A percentile compares a stretch with the other conserved stretches of the same genome.
These are phyloP conservation scores for Xylaria sp. DNA, from an alignment of 495 filamentous ascomycete species.

Conservation along the genomic window DNA sequence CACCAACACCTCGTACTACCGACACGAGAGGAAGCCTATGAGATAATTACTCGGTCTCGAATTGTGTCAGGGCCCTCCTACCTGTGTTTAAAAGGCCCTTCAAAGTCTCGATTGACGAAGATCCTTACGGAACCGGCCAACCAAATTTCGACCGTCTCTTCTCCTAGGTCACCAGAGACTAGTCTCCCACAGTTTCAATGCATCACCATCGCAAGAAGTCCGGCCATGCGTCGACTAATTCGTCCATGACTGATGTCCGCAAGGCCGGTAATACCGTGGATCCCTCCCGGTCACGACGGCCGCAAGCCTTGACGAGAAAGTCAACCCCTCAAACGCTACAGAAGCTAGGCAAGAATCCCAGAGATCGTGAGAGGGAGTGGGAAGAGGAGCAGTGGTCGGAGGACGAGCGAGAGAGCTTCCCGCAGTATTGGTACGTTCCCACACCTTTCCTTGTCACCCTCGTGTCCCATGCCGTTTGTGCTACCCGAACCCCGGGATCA, in stretches of 20 bases:
- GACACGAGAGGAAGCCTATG: not conserved
- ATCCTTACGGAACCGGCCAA: slow-evolving; percentile 14
- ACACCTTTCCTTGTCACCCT: slow-evolving; percentile 23
- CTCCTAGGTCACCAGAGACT: slow-evolving; percentile 22
- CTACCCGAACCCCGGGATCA: slow-evolving; percentile 6
- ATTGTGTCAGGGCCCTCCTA: not conserved
- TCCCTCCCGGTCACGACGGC: slow-evolving; percentile 46
- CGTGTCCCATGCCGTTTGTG: slow-evolving; percentile 16
- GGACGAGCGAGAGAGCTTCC: slow-evolving; percentile 58
- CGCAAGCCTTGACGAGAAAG: slow-evolving; percentile 47
- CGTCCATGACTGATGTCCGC: slow-evolving; percentile 57
- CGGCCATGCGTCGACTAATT: slow-evolving; percentile 55
- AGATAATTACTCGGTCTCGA: not conserved
- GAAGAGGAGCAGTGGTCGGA: slow-evolving; percentile 57
- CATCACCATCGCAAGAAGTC: slow-evolving; percentile 58
- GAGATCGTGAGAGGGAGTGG: slow-evolving; percentile 52
- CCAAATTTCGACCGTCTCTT: slow-evolving; percentile 11
- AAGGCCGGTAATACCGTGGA: slow-evolving; percentile 48
- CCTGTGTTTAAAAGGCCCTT: slow-evolving; percentile 31
- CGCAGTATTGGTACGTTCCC: slow-evolving; percentile 56
- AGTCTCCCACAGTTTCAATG: slow-evolving; percentile 44
- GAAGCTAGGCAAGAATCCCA: slow-evolving; percentile 52
- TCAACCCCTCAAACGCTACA: slow-evolving; percentile 46
- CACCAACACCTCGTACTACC: not conserved
- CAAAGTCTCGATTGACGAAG: slow-evolving; percentile 19